phyloP scores from a whole-genome alignment of 805 yeast species.

The Priceomyces fermenticarens region DNA sequence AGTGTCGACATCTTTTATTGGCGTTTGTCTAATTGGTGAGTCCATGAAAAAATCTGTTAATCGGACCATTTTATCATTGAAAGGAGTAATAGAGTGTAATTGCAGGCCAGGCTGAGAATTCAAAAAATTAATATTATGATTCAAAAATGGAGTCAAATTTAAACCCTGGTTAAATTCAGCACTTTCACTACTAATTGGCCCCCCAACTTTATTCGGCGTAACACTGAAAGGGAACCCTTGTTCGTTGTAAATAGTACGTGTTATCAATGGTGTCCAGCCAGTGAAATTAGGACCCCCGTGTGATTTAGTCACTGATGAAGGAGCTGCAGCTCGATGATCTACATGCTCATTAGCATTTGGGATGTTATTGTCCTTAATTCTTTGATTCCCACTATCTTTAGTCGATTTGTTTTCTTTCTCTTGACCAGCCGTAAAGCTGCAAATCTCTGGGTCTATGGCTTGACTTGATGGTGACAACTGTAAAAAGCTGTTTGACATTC shows the following conservation, averaged over 20 bases:
- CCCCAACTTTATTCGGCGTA: constrained; percentile 32
- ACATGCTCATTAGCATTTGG: neutral
- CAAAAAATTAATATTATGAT: constrained; percentile 28
- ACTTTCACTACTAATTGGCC: constrained; percentile 6
- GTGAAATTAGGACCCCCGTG: constrained; percentile 17
- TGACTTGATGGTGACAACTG: constrained; percentile 35
- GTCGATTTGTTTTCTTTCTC: constrained; percentile 3
- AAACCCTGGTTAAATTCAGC: constrained; percentile 33
- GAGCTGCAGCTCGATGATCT: constrained; percentile 9
- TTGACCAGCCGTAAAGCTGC: constrained; percentile 13
- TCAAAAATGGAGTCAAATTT: constrained; percentile 41
- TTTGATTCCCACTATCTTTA: constrained; percentile 2
- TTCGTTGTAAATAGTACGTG: constrained; percentile 35
- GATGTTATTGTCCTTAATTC: neutral
- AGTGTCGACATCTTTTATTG: constrained; percentile 33
- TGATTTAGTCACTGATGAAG: constrained; percentile 21
- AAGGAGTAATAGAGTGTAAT: constrained; percentile 37
- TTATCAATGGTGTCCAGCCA: constrained; percentile 44
- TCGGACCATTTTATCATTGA: constrained; percentile 40
- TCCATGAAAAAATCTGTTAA: constrained; percentile 43
- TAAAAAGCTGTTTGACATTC: constrained; percentile 27
- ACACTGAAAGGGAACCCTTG: constrained; percentile 30
- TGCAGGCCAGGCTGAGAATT: constrained; percentile 14
- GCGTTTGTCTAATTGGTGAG: constrained; percentile 38
- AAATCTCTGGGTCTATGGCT: constrained; percentile 33